These are phyloP conservation scores for Sanghuangporus weigelae DNA, from an alignment of 1,284 basidiomycete genomes.

Conservation along the genomic window DNA sequence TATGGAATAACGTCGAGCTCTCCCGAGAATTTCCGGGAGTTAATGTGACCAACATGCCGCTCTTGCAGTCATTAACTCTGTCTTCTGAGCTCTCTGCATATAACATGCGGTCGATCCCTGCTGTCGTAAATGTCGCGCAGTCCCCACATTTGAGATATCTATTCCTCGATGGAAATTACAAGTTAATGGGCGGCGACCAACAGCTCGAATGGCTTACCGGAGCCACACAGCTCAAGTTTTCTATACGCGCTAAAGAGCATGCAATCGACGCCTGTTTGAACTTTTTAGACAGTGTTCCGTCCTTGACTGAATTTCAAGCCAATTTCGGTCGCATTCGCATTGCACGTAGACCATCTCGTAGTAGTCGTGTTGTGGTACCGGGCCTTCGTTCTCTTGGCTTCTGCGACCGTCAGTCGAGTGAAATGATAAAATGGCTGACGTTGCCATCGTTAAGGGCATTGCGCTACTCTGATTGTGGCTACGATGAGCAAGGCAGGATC, in stretches of 20 bases:
- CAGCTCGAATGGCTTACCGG: not conserved
- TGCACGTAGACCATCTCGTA: not conserved
- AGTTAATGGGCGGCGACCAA: not conserved
- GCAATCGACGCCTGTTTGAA: not conserved
- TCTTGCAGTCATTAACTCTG: not conserved
- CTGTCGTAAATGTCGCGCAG: not conserved
- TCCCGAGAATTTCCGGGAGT: not conserved
- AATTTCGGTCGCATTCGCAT: not conserved
- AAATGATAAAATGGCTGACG: not conserved
- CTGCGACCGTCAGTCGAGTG: too few relatives aligned
- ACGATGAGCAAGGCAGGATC: not conserved
- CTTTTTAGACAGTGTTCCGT: not conserved
- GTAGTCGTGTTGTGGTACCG: too few relatives aligned
- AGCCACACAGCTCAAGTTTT: not conserved
- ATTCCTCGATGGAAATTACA: not conserved
- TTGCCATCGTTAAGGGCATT: not conserved
- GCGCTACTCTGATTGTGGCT: not conserved
- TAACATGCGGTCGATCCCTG: not conserved
- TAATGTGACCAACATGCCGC: not conserved
- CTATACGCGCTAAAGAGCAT: not conserved
- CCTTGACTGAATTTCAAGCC: not conserved
- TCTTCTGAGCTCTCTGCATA: not conserved
- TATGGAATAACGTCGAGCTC: not conserved
- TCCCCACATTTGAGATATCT: too few relatives aligned
- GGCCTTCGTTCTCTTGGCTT: too few relatives aligned